These are phyloP conservation scores for Scheffersomyces coipomensis DNA, from an alignment of 805 yeast species.

Conservation along the genomic window DNA sequence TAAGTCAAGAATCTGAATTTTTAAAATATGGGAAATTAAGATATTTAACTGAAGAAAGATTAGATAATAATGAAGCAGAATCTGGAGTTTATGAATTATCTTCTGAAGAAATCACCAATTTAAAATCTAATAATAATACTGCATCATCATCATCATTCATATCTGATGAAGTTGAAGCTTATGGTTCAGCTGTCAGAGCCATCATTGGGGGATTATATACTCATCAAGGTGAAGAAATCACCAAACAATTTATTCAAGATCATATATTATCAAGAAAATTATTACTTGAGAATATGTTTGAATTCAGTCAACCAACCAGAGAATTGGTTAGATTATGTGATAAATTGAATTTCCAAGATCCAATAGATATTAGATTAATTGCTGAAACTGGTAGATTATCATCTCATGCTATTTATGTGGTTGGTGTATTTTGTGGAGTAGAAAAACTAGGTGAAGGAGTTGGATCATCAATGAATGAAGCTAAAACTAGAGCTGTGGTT, in stretches of 20 bases:
- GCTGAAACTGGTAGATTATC: constrained; percentile 94
- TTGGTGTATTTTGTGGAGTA: constrained; percentile 85
- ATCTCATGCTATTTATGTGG: constrained; percentile 79
- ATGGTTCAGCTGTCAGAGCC: constrained; percentile 75
- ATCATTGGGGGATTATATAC: constrained; percentile 81
- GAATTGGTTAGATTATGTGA: constrained; percentile 76
- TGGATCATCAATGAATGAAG: constrained; percentile 87
- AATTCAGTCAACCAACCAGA: constrained; percentile 81
- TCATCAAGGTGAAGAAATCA: constrained; percentile 61
- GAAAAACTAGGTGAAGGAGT: constrained; percentile 90
- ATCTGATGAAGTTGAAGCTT: constrained; percentile 44
- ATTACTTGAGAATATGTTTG: constrained; percentile 70
- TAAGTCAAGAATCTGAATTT: constrained; percentile 66
- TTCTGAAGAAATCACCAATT: constrained; percentile 18
- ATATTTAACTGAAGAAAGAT: constrained; percentile 33
- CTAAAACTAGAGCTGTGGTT: constrained; percentile 88
- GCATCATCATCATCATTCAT: constrained; percentile 10
- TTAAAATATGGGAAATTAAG: constrained; percentile 71
- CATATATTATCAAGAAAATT: constrained; percentile 83
- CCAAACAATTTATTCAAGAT: constrained; percentile 66
- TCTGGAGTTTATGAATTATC: constrained; percentile 50
- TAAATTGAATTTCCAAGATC: constrained; percentile 69
- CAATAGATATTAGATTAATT: constrained; percentile 70
- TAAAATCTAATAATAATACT: constrained; percentile 1
- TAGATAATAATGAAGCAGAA: constrained; percentile 29